These are phyloP conservation scores for Cucurbitaria berberidis DNA, from an alignment of 2,329 filamentous ascomycete species.

Conservation along the genomic window DNA sequence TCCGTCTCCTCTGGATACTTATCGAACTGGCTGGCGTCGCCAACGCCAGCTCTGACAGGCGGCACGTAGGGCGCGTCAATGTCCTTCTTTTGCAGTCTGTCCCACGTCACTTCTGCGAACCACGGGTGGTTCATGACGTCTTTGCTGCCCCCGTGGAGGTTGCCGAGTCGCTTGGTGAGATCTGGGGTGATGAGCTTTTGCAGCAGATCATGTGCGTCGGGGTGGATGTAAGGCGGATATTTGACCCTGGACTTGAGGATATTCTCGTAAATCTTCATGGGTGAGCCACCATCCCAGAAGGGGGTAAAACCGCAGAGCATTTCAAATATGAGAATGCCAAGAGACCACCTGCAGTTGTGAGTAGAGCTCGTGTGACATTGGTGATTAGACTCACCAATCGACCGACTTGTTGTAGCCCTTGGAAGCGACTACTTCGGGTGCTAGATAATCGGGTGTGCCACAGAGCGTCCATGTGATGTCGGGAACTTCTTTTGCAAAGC, in stretches of 20 bases:
- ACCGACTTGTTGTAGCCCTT: constrained; percentile 99
- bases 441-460: constrained; percentile 95
- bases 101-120: constrained; percentile 99
- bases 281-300: constrained; percentile 97
- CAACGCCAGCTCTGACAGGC: constrained; percentile 89
- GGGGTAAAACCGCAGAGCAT: constrained; percentile 99
- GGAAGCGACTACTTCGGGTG: constrained; percentile 97
- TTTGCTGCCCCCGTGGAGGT: constrained; percentile 85
- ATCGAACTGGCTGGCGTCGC: constrained; percentile 97
- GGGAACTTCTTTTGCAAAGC: constrained; percentile 96
- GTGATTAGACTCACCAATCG: constrained; percentile 75
- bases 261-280: constrained; percentile 99
- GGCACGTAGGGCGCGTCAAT: constrained; percentile 98
- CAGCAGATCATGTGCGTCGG: constrained; percentile 90
- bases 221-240: constrained; percentile 94
- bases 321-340: constrained; percentile 98
- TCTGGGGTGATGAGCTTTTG: constrained; percentile 93
- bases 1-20: constrained; percentile 97
- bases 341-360: constrained; percentile 77
- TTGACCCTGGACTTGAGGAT: constrained; percentile 95
- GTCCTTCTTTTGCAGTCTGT: constrained; percentile 89
- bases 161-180: constrained; percentile 91
- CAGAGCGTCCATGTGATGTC: constrained; percentile 99
- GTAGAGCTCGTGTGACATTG: constrained; percentile 1
- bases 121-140: constrained; percentile 96